These are phyloP conservation scores for Sporobolomyces pararoseus DNA, from an alignment of 768 basidiomycete species.

Conservation along the genomic window DNA sequence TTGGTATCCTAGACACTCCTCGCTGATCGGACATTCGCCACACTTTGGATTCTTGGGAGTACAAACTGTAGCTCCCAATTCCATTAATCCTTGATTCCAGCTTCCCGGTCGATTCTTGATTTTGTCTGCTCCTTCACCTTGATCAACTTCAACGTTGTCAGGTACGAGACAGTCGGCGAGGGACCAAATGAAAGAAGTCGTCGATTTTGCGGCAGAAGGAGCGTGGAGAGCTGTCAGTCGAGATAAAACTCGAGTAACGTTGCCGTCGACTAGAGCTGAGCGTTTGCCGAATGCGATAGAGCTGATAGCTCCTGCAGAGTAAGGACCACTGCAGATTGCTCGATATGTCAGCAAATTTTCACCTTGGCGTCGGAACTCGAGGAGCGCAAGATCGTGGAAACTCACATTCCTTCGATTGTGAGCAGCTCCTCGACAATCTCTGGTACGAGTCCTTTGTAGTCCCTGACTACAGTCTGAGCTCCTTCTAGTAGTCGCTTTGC, in stretches of 20 bases:
- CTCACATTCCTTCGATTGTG: conserved; percentile 80
- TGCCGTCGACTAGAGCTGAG: conserved; percentile 70
- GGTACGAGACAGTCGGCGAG: conserved; percentile 69
- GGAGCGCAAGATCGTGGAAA: not conserved
- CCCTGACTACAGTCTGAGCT: conserved; percentile 70
- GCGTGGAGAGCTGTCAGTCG: conserved; percentile 72
- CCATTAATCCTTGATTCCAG: conserved; percentile 72
- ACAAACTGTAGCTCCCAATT: conserved; percentile 89
- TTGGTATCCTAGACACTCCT: conserved; percentile 65
- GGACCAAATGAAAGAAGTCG: conserved; percentile 76
- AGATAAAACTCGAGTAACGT: conserved; percentile 35
- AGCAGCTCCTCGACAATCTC: conserved; percentile 74
- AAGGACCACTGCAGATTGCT: conserved; percentile 33
- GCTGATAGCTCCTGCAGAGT: conserved; percentile 51
- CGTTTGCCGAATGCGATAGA: conserved; percentile 84
- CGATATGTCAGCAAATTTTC: too few species aligned
- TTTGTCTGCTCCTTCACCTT: not conserved
- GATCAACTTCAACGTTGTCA: conserved; percentile 48
- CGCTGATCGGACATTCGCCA: conserved; percentile 63
- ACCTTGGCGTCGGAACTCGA: not conserved
- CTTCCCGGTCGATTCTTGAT: conserved; percentile 29
- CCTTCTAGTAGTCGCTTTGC: conserved; percentile 68
- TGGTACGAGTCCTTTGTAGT: conserved; percentile 68
- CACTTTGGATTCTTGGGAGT: conserved; percentile 72
- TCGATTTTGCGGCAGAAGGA: conserved; percentile 70